These are phyloP conservation scores for Fusarium sp. DNA, from an alignment of 2,329 filamentous ascomycete genomes.

Conservation along the genomic window DNA sequence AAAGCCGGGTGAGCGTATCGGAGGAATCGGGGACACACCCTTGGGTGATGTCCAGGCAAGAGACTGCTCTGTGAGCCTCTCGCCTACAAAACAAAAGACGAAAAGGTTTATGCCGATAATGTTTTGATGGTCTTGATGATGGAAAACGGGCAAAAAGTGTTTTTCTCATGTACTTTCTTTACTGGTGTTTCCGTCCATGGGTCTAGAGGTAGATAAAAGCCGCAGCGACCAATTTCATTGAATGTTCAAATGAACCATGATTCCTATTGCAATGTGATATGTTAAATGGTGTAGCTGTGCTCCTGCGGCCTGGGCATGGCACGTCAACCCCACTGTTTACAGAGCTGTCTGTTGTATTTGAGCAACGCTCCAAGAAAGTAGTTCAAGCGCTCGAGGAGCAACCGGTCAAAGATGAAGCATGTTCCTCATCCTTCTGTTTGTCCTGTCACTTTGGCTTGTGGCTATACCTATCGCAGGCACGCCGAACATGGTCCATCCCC, in stretches of 20 bases:
- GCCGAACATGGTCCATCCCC: background rate
- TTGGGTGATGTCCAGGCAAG: conserved; percentile 5
- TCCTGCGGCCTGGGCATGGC: background rate
- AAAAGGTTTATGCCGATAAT: conserved; percentile 44
- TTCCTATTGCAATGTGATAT: background rate
- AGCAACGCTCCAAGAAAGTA: background rate
- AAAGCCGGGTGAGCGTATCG: conserved; percentile 38
- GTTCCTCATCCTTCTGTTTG: background rate
- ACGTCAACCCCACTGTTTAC: background rate
- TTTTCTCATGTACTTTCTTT: conserved; percentile 38
- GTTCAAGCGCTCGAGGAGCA: background rate
- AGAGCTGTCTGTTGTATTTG: fast-evolving
- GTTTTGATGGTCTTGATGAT: conserved; percentile 40
- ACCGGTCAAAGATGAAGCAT: background rate
- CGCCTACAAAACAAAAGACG: conserved; percentile 18
- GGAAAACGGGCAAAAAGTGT: conserved; percentile 38
- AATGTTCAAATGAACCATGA: conserved; percentile 2
- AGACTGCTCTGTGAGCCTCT: conserved; percentile 38
- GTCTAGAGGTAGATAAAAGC: conserved; percentile 47
- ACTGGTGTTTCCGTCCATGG: conserved; percentile 38
- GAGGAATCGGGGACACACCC: conserved; percentile 36
- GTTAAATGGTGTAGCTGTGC: background rate
- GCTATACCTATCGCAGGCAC: background rate
- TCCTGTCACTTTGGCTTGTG: too few species aligned
- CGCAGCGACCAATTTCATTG: conserved; percentile 36